Evolutionary conservation across 192 early-diverging fungal genomes (phyloP), one percentile per base, ranked within the genome.

Genomic region (Rhizophagus clarus): DNA sequence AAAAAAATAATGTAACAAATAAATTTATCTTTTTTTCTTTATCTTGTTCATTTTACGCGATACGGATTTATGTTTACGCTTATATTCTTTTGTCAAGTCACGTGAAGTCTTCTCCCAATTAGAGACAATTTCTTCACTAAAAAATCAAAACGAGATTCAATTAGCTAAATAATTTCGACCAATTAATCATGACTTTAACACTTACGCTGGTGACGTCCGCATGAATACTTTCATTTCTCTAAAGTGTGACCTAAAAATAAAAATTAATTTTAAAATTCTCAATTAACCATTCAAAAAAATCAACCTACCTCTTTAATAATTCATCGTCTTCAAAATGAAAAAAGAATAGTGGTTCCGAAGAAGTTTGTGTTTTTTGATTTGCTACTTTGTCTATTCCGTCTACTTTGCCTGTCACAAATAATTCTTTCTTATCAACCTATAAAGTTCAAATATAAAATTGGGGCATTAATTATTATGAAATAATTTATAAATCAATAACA

Each of bases 31-130:
- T 40, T 42, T 69, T 32, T 67, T 77, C 40, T 62, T 63, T n/a
- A 77, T 42, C 45, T 77, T 77, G 22, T 12, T n/a, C 22, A 60
- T 31, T 68, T 86, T 86, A 15, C 83, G 66, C 22, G 85, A 74
- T 6, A 85, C 85, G 12, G 88, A 89, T 76, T 89, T 90, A 77
- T 92, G 90, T 78, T 92, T 92, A 61, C 88, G 82, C 80, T 92
- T 92, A 81, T 89, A 92, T 31, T 91, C 91, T 62, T 87, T 83
- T 0, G 91, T 92, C 80, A 92, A 79, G 31, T 91, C 85, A 63
- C 87, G 82, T 7, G 87, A 81, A 22, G 79, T 83, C 61, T 86
- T 84, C 76, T 92, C 87, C 89, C 89, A 92, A 28, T 86, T 62
- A 7, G 82, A 71, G 24, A 84, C 88, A 31, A 92, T 85, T 68